Percentiles rank a stretch among this genome's conserved stretches.
These are phyloP conservation scores for Aquanectria penicillioides DNA, from an alignment of 2,329 filamentous ascomycete species.

Conservation along the genomic window DNA sequence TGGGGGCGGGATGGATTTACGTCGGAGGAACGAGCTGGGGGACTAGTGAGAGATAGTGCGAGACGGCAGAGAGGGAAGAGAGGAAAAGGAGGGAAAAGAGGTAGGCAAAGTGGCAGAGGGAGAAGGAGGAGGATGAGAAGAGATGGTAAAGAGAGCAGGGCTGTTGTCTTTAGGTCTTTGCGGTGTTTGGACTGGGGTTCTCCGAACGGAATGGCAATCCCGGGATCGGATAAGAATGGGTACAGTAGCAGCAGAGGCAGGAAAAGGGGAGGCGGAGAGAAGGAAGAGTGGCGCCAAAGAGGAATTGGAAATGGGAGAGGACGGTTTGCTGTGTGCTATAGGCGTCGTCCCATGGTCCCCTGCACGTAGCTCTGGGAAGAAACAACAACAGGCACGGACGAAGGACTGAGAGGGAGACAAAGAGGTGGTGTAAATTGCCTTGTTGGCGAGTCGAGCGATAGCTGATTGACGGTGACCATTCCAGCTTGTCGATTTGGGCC, in stretches of 20 bases:
- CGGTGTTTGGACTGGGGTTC: too few species aligned
- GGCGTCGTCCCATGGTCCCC: neutral
- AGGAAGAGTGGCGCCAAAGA: neutral
- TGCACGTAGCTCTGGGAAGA: neutral
- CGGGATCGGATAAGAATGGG: too few species aligned
- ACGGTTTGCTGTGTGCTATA: neutral
- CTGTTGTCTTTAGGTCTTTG: too few species aligned
- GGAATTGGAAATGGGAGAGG: neutral
- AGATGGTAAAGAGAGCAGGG: neutral
- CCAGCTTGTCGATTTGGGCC: constrained; percentile 9
- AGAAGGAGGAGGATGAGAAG: neutral
- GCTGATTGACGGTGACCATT: constrained; percentile 12
- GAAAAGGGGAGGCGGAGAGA: neutral
- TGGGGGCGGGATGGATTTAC: constrained; percentile 17
- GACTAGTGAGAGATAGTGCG: neutral
- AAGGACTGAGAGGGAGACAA: too few species aligned
- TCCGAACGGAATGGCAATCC: too few species aligned
- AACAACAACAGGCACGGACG: too few species aligned
- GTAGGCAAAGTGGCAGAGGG: too few species aligned
- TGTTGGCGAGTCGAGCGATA: constrained; percentile 9
- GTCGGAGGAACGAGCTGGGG: neutral
- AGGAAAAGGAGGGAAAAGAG: neutral
- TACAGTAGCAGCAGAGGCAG: too few species aligned
- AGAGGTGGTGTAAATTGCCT: too few species aligned
- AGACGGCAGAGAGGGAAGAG: neutral